Conservation (phyloP, 768 basidiomycete genomes). For the Mycena epipterygia region DNA sequence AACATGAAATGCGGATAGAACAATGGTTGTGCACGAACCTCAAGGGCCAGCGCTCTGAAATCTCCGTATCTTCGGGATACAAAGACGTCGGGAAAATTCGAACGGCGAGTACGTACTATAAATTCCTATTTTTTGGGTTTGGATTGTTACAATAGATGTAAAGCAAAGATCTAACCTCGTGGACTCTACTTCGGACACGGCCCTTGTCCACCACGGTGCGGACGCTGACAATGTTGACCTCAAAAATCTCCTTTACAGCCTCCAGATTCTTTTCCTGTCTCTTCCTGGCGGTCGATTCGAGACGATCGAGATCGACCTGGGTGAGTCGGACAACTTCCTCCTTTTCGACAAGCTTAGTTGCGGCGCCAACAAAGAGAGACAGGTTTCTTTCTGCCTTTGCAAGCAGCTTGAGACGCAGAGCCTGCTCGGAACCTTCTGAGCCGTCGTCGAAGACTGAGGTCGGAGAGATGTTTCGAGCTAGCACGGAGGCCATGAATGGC, state of each 20-base stretch:
- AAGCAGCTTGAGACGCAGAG: slow-evolving; percentile 76
- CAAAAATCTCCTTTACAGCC: slow-evolving; percentile 70
- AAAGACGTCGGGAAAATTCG: slow-evolving; percentile 79
- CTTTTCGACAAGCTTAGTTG: slow-evolving; percentile 83
- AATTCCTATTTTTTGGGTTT: slow-evolving; percentile 78
- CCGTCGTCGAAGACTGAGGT: slow-evolving; percentile 71
- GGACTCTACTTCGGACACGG: slow-evolving; percentile 84
- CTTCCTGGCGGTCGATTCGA: slow-evolving; percentile 80
- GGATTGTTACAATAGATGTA: slow-evolving; percentile 15
- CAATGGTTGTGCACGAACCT: slow-evolving; percentile 61
- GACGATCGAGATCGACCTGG: slow-evolving; percentile 84
- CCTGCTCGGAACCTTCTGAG: slow-evolving; percentile 64
- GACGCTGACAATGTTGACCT: slow-evolving; percentile 93
- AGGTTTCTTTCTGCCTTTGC: slow-evolving; percentile 89
- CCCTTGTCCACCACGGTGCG: slow-evolving; percentile 88
- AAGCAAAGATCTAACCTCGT: slow-evolving; percentile 76
- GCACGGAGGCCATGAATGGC: slow-evolving; percentile 88
- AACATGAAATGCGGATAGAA: neutral
- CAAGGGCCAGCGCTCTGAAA: slow-evolving; percentile 88
- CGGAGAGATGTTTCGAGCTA: slow-evolving; percentile 83
- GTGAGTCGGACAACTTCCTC: slow-evolving; percentile 94
- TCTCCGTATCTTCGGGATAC: slow-evolving; percentile 97
- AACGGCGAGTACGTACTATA: slow-evolving; percentile 88
- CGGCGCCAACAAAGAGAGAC: slow-evolving; percentile 83
- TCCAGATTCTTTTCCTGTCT: slow-evolving; percentile 64